Conservation (phyloP, 352 stramenopile species). For the Globisporangium camurandrum region DNA sequence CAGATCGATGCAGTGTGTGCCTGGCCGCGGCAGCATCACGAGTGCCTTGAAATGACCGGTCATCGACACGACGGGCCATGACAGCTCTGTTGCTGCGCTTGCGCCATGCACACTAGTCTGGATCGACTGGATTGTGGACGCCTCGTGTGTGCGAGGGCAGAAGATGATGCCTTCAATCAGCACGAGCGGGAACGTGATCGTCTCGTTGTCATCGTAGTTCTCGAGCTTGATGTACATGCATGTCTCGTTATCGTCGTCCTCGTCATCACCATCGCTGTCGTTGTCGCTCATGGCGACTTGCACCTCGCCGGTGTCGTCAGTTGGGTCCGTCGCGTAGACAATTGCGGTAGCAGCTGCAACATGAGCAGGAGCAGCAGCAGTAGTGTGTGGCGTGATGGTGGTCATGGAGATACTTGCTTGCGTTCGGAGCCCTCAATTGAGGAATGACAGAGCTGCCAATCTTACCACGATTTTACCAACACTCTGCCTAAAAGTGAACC, state of each 20-base stretch:
- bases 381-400: too few relatives aligned
- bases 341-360: too few relatives aligned
- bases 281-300: background rate
- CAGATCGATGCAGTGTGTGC: slow-evolving; percentile 27
- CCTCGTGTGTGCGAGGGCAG: slow-evolving; percentile 24
- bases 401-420: too few relatives aligned
- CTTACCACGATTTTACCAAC: too few relatives aligned
- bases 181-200: slow-evolving; percentile 38
- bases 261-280: too few relatives aligned
- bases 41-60: slow-evolving; percentile 59
- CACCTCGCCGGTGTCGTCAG: too few relatives aligned
- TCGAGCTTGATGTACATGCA: slow-evolving; percentile 47
- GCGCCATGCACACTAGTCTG: background rate
- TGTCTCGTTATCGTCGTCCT: background rate
- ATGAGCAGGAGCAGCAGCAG: too few relatives aligned
- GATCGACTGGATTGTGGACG: slow-evolving; percentile 8
- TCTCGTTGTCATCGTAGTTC: slow-evolving; percentile 81
- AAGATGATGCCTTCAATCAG: slow-evolving; percentile 30
- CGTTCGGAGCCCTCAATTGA: too few relatives aligned
- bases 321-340: background rate
- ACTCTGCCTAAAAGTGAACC: too few relatives aligned
- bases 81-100: slow-evolving; percentile 3
- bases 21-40: slow-evolving; percentile 40
- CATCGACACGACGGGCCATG: slow-evolving; percentile 43
- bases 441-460: too few relatives aligned